Evolutionary conservation across 306 rosid genomes (phyloP).

Genomic region (Glycyrrhiza uralensis): DNA sequence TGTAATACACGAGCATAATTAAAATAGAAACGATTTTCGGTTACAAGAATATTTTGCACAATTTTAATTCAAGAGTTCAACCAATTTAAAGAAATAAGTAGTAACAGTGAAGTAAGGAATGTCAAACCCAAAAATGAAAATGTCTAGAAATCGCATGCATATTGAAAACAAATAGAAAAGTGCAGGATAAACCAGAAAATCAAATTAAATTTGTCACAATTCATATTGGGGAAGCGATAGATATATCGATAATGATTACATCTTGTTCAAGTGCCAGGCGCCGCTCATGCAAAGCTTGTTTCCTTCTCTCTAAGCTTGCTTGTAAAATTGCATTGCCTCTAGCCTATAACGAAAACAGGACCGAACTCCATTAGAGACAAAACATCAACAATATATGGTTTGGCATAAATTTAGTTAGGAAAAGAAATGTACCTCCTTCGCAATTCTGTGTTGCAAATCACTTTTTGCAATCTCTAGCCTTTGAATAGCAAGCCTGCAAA

Average conservation of each 20-base stretch:
- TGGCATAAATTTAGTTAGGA: constrained; percentile 15
- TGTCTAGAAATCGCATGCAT: background rate
- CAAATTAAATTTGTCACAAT: background rate
- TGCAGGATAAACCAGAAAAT: background rate
- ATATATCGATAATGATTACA: constrained; percentile 44
- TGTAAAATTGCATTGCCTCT: constrained; percentile 98
- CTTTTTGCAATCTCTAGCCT: constrained; percentile 91
- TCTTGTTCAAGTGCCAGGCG: constrained; percentile 99
- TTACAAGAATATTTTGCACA: background rate
- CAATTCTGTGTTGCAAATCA: constrained; percentile 91
- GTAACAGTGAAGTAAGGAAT: background rate
- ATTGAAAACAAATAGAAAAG: background rate
- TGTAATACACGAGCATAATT: background rate
- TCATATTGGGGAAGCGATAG: background rate
- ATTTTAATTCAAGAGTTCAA: background rate
- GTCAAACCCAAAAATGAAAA: background rate
- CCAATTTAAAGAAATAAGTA: background rate
- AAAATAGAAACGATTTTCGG: background rate
- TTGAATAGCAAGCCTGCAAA: constrained; percentile 85
- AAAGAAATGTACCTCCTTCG: constrained; percentile 75
- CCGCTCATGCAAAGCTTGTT: constrained; percentile 98
- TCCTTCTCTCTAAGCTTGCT: constrained; percentile 99
- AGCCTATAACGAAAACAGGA: constrained; percentile 52
- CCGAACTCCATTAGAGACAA: constrained; percentile 21
- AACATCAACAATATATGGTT: background rate